phyloP scores from a whole-genome alignment of 2,329 filamentous ascomycete genomes.

The Botrytis fragariae region DNA sequence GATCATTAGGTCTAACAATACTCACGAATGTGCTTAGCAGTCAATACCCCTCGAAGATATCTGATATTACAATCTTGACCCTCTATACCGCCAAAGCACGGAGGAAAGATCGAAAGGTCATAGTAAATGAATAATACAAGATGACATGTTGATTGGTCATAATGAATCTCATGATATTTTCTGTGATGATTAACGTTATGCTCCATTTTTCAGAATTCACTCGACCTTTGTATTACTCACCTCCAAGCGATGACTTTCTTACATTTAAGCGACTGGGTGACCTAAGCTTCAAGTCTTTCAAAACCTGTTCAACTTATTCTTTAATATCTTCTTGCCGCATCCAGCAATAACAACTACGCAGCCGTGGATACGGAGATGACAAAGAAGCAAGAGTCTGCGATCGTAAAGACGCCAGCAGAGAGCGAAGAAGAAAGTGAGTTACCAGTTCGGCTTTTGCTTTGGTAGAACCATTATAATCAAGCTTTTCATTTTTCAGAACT shows the following conservation, averaged over 20 bases:
- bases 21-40: no score
- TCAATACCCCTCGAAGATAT: no score
- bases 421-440: not conserved
- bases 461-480: not conserved
- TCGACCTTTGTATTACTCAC: not conserved
- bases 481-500: not conserved
- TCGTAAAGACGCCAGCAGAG: not conserved
- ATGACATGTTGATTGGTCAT: rapidly evolving
- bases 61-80: no score
- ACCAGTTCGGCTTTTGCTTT: not conserved
- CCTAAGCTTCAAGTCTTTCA: rapidly evolving
- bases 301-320: rapidly evolving
- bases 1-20: no score
- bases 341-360: not conserved
- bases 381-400: rapidly evolving
- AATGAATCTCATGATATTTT: not conserved
- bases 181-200: not conserved
- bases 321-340: not conserved
- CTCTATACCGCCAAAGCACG: no score
- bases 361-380: rapidly evolving
- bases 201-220: not conserved
- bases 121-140: not conserved
- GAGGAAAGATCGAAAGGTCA: not conserved
- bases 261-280: rapidly evolving
- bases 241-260: not conserved